Percentiles rank a stretch among this genome's conserved stretches.
phyloP scores from a whole-genome alignment of 805 yeast genomes.

The Schwanniomyces polymorphus region DNA sequence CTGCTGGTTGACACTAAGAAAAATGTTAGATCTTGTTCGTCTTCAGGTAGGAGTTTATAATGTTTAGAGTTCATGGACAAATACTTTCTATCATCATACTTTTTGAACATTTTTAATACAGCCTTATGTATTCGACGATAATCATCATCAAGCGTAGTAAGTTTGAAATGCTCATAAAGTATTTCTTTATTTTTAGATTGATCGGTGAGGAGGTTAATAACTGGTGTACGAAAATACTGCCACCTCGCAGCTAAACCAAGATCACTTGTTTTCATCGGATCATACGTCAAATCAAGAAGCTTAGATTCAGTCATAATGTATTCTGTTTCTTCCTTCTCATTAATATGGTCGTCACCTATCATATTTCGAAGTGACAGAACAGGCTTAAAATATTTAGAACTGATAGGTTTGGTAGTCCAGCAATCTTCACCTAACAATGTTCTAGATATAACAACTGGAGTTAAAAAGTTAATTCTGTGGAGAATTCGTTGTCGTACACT shows the following conservation, averaged over 20 bases:
- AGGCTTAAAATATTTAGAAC: slow-evolving; percentile 41
- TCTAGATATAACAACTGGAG: slow-evolving; percentile 30
- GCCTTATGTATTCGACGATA: slow-evolving; percentile 32
- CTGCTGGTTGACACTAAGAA: slow-evolving; percentile 44
- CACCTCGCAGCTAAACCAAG: slow-evolving; percentile 31
- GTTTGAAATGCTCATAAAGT: slow-evolving; percentile 13
- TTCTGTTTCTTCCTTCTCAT: slow-evolving; percentile 25
- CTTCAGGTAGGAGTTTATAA: slow-evolving; percentile 5
- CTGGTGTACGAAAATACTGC: slow-evolving; percentile 34
- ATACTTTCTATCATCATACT: neutral
- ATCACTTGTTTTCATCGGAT: slow-evolving; percentile 40
- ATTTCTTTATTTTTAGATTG: slow-evolving; percentile 1
- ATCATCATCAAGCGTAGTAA: slow-evolving; percentile 31
- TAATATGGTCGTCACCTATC: slow-evolving; percentile 43
- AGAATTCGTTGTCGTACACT: slow-evolving; percentile 12
- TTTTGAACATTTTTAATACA: slow-evolving; percentile 4
- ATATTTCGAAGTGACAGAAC: slow-evolving; percentile 50
- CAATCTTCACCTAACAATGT: slow-evolving; percentile 45
- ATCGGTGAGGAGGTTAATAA: slow-evolving; percentile 8
- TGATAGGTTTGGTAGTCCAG: slow-evolving; percentile 52
- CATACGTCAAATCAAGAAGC: slow-evolving; percentile 36
- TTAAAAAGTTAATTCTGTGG: slow-evolving; percentile 18
- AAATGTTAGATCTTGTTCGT: slow-evolving; percentile 5
- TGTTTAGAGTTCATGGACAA: slow-evolving; percentile 12
- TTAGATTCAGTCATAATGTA: slow-evolving; percentile 42